Base-by-base conservation (phyloP, 108 stramenopile species). In the Poteriospumella lacustris region DNA sequence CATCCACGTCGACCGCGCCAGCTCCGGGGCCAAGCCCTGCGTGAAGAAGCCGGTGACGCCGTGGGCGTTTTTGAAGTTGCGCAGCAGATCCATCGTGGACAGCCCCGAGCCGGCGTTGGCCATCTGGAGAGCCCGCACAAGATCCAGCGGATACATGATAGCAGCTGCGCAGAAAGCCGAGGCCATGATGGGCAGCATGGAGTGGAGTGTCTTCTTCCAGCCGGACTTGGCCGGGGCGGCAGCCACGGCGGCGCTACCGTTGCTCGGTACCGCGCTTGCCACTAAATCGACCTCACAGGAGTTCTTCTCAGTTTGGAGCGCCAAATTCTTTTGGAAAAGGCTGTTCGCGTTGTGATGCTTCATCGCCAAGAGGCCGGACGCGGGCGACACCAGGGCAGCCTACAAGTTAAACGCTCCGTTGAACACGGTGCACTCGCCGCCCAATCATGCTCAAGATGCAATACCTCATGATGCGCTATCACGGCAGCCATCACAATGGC, bases 21-120 rank as follows among this genome's bases (percentile, higher is more conserved):
- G 44, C 33, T 81, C 80, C 19, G 80, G 80, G n/a, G 60, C 80
- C 58, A 81, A 31, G 1, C 80, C 80, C 59, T 81, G 80, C 15
- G 47, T 75, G 62, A 81, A 64, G 60, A 81, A 68, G 24, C 80
- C 80, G 2, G 26, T 29, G 1, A 39, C 28, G 28, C 80, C 80
- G 31, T 72, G 69, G 42, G 68, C 44, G 2, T 43, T 56, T 1
- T 52, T 2, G 42, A 79, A 79, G 29, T 72, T 68, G 1, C 19
- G 3, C 12, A 81, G 34, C 40, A 81, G 19, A 42, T 56, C 70
- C 28, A 9, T 40, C 5, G 59, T 77, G 38, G 67, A 2, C 15
- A 34, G 34, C 2, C 39, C 26, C 43, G 44, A 19, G 1, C 80
- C 80, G 1, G 80, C 56, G 39, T 28, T 68, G 3, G 75, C 56